Evolutionary conservation across 1,284 basidiomycete genomes (phyloP).

Genomic region (Albatrellus sp.): DNA sequence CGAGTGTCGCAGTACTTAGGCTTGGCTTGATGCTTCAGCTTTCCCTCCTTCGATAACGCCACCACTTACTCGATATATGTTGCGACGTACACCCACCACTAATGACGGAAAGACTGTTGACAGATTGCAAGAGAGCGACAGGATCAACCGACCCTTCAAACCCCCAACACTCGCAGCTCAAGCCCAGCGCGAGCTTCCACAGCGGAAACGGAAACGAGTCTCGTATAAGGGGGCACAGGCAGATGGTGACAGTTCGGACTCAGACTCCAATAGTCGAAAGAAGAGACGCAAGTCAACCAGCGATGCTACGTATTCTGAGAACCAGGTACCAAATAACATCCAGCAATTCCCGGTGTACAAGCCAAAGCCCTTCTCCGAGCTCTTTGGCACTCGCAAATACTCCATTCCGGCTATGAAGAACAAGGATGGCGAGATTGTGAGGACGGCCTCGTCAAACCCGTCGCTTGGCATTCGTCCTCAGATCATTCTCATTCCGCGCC

Average conservation of each 20-base stretch:
- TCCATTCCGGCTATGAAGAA: conserved; percentile 81
- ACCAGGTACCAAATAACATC: conserved; percentile 30
- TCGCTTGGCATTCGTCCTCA: conserved; percentile 83
- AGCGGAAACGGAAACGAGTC: conserved; percentile 72
- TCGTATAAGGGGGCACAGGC: conserved; percentile 64
- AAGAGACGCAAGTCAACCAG: conserved; percentile 41
- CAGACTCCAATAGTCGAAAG: conserved; percentile 20
- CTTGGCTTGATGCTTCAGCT: background rate
- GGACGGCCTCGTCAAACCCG: conserved; percentile 52
- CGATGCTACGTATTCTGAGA: conserved; percentile 32
- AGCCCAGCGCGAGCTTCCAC: conserved; percentile 38
- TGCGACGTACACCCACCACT: conserved; percentile 57
- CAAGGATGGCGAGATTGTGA: conserved; percentile 64
- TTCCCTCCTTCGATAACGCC: no score
- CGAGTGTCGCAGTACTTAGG: background rate
- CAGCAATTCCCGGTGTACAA: conserved; percentile 77
- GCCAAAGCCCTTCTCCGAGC: conserved; percentile 65
- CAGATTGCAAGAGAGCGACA: conserved; percentile 53
- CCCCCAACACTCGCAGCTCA: conserved; percentile 46
- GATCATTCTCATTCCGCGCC: conserved; percentile 77
- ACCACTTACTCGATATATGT: conserved; percentile 27
- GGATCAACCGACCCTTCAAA: conserved; percentile 74
- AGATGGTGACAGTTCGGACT: conserved; percentile 37
- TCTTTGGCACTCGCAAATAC: conserved; percentile 49
- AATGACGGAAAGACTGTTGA: conserved; percentile 54